phyloP scores from a whole-genome alignment of 148 eudicot species.

The Beta vulgaris region DNA sequence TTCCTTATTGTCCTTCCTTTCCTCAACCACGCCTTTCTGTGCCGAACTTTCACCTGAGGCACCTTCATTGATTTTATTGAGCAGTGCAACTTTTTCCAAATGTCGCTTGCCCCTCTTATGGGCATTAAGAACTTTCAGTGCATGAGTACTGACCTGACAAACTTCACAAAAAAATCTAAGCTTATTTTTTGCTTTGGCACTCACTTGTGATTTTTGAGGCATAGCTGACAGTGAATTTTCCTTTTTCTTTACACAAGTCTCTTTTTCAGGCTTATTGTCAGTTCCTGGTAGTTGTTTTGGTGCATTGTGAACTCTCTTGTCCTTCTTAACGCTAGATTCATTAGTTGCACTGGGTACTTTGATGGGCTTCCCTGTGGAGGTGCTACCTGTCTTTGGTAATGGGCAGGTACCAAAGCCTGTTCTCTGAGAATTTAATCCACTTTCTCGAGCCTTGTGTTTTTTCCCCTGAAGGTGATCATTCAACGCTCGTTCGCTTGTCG shows the following conservation, averaged over 20 bases:
- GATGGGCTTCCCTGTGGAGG: conserved; percentile 5
- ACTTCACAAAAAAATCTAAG: conserved; percentile 46
- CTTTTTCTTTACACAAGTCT: conserved; percentile 3
- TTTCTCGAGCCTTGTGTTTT: conserved; percentile 58
- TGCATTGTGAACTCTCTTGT: background rate
- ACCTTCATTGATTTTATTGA: conserved; percentile 1
- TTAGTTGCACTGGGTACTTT: background rate
- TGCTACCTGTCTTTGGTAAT: conserved; percentile 25
- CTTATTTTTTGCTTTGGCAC: conserved; percentile 16
- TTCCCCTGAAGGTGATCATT: conserved; percentile 59
- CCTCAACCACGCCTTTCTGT: background rate
- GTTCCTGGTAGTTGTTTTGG: background rate
- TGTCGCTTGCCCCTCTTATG: conserved; percentile 55
- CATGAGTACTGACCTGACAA: conserved; percentile 43
- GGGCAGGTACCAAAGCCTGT: conserved; percentile 38
- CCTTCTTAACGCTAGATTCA: background rate
- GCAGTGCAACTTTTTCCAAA: conserved; percentile 8
- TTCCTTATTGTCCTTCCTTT: background rate
- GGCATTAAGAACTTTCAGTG: conserved; percentile 35
- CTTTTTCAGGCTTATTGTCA: background rate
- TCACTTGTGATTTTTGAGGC: conserved; percentile 6
- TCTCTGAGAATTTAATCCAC: conserved; percentile 26
- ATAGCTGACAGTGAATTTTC: conserved; percentile 4
- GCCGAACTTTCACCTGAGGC: background rate
- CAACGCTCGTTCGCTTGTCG: conserved; percentile 47